Percentiles rank a stretch among this genome's conserved stretches.
These are phyloP conservation scores for Yamadazyma scolyti DNA, from an alignment of 805 yeast genomes.

Conservation along the genomic window DNA sequence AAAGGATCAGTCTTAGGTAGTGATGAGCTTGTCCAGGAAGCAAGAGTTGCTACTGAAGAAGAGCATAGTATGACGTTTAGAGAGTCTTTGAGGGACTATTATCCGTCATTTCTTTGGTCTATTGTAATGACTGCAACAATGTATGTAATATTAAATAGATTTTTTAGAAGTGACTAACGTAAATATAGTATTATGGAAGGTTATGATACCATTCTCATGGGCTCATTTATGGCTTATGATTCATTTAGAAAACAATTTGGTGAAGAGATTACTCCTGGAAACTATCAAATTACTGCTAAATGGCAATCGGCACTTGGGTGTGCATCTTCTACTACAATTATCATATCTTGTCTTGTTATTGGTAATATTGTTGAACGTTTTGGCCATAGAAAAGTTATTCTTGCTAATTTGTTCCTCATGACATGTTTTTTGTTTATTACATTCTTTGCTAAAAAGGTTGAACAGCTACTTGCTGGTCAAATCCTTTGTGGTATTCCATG, in stretches of 20 bases:
- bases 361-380: constrained; percentile 38
- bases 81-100: constrained; percentile 34
- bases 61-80: constrained; percentile 16
- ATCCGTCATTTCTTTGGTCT: constrained; percentile 42
- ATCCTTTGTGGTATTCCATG: constrained; percentile 36
- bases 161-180: no score
- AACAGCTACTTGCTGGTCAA: constrained; percentile 37
- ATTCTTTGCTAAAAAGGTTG: constrained; percentile 31
- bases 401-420: constrained; percentile 19
- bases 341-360: constrained; percentile 39
- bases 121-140: constrained; percentile 37
- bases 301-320: constrained; percentile 29
- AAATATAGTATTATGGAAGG: constrained; percentile 31
- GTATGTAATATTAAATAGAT: no score
- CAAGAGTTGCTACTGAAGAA: constrained; percentile 16
- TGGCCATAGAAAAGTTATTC: constrained; percentile 38
- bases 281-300: constrained; percentile 14
- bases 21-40: constrained; percentile 7
- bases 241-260: constrained; percentile 31
- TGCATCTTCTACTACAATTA: constrained; percentile 30
- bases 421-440: constrained; percentile 33
- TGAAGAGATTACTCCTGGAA: constrained; percentile 19
- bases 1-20: background rate
- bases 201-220: constrained; percentile 30
- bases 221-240: constrained; percentile 32